These are phyloP conservation scores for Pestalotiopsis sp. DNA, from an alignment of 2,329 filamentous ascomycete genomes.

Conservation along the genomic window DNA sequence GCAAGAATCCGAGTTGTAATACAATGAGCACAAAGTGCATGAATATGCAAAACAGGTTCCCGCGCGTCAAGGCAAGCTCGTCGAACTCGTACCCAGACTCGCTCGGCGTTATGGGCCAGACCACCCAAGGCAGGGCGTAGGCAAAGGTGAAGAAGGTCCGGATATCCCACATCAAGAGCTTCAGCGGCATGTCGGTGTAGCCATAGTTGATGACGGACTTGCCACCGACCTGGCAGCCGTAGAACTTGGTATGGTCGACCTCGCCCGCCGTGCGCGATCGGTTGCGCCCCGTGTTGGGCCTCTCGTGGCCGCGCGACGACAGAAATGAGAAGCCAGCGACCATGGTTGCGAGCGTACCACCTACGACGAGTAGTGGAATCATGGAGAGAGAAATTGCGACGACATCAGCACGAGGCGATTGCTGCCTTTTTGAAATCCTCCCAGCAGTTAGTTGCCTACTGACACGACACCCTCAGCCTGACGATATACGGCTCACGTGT, in stretches of 20 bases:
- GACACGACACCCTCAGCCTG: neutral
- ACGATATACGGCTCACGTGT: neutral
- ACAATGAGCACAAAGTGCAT: constrained; percentile 62
- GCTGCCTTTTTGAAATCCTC: neutral
- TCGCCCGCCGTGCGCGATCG: neutral
- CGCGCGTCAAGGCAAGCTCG: constrained; percentile 62
- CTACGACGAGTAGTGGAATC: neutral
- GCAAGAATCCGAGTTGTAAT: constrained; percentile 62
- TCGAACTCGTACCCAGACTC: constrained; percentile 55
- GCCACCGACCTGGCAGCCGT: constrained; percentile 61
- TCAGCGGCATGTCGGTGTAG: constrained; percentile 60
- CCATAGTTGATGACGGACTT: constrained; percentile 60
- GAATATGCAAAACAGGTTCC: constrained; percentile 59
- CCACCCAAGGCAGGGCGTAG: constrained; percentile 61
- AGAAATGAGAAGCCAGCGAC: neutral
- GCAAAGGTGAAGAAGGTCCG: constrained; percentile 56
- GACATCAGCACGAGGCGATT: neutral
- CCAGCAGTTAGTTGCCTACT: neutral
- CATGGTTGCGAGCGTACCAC: neutral
- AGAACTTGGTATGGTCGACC: constrained; percentile 49
- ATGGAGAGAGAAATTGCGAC: neutral
- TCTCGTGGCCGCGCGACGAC: neutral
- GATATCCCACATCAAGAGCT: constrained; percentile 54
- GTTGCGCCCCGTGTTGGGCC: constrained; percentile 6
- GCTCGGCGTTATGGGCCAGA: constrained; percentile 59